A percentile compares a stretch with the other conserved stretches of the same genome.
These are phyloP conservation scores for Zymoseptoria passerinii DNA, from an alignment of 2,329 filamentous ascomycete species.

Conservation along the genomic window DNA sequence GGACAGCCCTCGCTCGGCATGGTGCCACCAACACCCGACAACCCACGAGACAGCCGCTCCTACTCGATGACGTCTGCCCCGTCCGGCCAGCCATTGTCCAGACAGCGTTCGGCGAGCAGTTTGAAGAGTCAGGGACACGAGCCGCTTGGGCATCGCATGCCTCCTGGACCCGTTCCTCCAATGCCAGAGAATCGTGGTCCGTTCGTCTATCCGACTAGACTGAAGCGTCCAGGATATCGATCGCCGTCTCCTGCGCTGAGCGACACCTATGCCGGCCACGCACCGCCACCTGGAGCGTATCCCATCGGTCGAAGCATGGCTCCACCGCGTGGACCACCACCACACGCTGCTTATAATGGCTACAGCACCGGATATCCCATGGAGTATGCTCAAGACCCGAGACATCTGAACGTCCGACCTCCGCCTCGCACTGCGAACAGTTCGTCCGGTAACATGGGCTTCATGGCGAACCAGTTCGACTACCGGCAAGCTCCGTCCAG, in stretches of 20 bases:
- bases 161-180: slow-evolving; percentile 27
- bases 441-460: slow-evolving; percentile 17
- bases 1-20: slow-evolving; percentile 16
- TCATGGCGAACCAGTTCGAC: slow-evolving; percentile 21
- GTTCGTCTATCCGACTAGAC: slow-evolving; percentile 36
- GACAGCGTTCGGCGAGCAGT: slow-evolving; percentile 38
- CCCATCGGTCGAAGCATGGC: slow-evolving; percentile 14
- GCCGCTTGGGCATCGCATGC: slow-evolving; percentile 22
- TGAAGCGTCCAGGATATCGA: slow-evolving; percentile 36
- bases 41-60: slow-evolving; percentile 33
- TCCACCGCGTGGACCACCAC: slow-evolving; percentile 18
- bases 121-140: slow-evolving; percentile 35
- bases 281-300: slow-evolving; percentile 24
- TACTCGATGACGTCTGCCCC: slow-evolving; percentile 36
- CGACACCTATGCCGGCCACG: slow-evolving; percentile 27
- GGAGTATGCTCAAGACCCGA: slow-evolving; percentile 17
- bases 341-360: slow-evolving; percentile 24
- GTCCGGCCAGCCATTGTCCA: slow-evolving; percentile 31
- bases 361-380: slow-evolving; percentile 22
- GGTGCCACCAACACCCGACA: slow-evolving; percentile 18
- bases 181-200: slow-evolving; percentile 32
- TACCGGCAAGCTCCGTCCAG: slow-evolving; percentile 22
- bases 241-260: slow-evolving; percentile 39
- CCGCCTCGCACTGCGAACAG: slow-evolving; percentile 20
- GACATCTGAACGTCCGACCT: slow-evolving; percentile 21